Evolutionary conservation across 2,329 filamentous ascomycete genomes (phyloP), one percentile per base, ranked within the genome.

Genomic region (Aspergillus spinulosporus): DNA sequence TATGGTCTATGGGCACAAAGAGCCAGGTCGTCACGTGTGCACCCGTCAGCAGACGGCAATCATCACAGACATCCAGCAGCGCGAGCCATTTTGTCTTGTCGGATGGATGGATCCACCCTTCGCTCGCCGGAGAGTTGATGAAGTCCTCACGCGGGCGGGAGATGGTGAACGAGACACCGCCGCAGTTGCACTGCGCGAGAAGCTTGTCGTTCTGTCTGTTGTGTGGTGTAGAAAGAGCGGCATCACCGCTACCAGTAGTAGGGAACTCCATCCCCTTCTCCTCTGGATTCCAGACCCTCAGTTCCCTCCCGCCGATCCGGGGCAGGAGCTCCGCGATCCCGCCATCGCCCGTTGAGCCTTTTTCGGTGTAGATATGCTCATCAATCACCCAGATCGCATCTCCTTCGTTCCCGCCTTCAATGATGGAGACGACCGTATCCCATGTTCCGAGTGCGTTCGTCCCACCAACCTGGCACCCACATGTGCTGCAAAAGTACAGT

Each of bases 171-270:
- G 72, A 64, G 6, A 79, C 71, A n/a, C 76, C 77, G 4, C 67
- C 67, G 62, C 77, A 81, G 57, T 78, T 73, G 59, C 78, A 80
- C 47, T 72, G 62, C 1, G 71, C 76, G 11, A 68, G 70, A 1
- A 79, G 60, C 4, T 63, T 58, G 1, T 63, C 31, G 31, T 34
- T 11, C 31, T 34, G 5, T 11, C 31, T 34, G 31, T 21, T 21
- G 21, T 21, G 21, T 21, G 21, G 21, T 21, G 21, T 21, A 21
- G 21, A 21, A 21, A 21, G 21, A 21, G 21, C 21, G 21, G 21
- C 21, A 21, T 21, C 21, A 21, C 21, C 21, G 21, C 21, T 21
- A 12, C 11, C 5, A 37, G 34, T 12, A 11, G 4, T 12, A 37
- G 34, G 34, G n/a, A 37, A 37, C 34, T 12, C 31, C 31, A 11